Percentiles rank a stretch among this genome's conserved stretches.
These are phyloP conservation scores for Russula sp. DNA, from an alignment of 768 basidiomycete species.

Conservation along the genomic window DNA sequence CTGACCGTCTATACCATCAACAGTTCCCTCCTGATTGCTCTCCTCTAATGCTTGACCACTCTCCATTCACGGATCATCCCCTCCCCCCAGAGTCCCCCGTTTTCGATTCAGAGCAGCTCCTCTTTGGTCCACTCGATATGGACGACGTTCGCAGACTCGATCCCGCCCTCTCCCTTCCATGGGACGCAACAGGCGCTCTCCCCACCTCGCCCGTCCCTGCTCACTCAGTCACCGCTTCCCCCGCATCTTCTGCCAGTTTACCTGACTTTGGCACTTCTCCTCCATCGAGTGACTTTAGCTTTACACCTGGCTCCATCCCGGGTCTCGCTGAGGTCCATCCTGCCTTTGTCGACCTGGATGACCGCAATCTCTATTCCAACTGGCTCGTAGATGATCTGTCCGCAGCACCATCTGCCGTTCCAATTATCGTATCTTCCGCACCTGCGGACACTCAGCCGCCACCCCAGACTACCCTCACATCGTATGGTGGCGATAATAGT, in stretches of 20 bases:
- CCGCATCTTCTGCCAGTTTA: slow-evolving; percentile 35
- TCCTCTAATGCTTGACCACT: slow-evolving; percentile 23
- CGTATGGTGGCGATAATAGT: slow-evolving; percentile 35
- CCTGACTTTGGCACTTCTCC: slow-evolving; percentile 37
- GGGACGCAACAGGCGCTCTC: slow-evolving; percentile 38
- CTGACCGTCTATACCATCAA: slow-evolving; percentile 11
- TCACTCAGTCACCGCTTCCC: slow-evolving; percentile 33
- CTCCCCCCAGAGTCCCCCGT: slow-evolving; percentile 29
- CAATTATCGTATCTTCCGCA: slow-evolving; percentile 45
- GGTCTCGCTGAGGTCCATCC: slow-evolving; percentile 30
- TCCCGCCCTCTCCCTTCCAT: slow-evolving; percentile 25
- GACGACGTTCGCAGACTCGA: slow-evolving; percentile 37
- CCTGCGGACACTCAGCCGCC: slow-evolving; percentile 36
- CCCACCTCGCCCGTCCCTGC: slow-evolving; percentile 33
- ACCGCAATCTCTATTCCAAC: slow-evolving; percentile 37
- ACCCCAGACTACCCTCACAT: slow-evolving; percentile 40
- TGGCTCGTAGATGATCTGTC: slow-evolving; percentile 59
- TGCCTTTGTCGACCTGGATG: slow-evolving; percentile 35
- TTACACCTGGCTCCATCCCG: slow-evolving; percentile 29
- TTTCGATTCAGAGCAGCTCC: slow-evolving; percentile 44
- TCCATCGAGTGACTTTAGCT: slow-evolving; percentile 32
- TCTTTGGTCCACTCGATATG: slow-evolving; percentile 51
- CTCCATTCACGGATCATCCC: slow-evolving; percentile 25
- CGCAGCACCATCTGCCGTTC: slow-evolving; percentile 37
- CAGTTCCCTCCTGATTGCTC: slow-evolving; percentile 22